Conservation (phyloP, 1,284 basidiomycete genomes). For the Tilletiaria anomala region DNA sequence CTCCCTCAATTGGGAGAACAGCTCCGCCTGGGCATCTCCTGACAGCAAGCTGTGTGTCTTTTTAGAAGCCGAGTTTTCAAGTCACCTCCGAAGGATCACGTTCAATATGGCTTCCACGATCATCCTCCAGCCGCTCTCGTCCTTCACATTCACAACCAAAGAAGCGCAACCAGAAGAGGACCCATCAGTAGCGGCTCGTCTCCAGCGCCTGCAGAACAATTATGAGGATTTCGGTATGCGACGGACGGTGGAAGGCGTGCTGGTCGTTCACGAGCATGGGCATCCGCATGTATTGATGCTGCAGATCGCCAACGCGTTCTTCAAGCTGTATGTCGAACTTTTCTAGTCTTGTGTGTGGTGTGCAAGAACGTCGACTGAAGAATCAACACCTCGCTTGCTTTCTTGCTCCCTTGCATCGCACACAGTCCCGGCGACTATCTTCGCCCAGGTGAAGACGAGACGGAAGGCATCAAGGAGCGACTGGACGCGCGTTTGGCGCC, state of each 20-base stretch:
- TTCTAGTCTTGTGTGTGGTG: not conserved
- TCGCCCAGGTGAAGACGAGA: conserved; percentile 84
- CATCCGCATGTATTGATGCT: conserved; percentile 75
- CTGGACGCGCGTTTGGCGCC: conserved; percentile 56
- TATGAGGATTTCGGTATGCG: conserved; percentile 90
- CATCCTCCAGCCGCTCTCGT: conserved; percentile 56
- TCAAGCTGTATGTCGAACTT: conserved; percentile 65
- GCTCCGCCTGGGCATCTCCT: too few relatives aligned
- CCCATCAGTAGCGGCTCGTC: conserved; percentile 59
- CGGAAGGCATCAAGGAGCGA: conserved; percentile 69
- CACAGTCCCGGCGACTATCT: conserved; percentile 89
- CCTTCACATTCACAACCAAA: conserved; percentile 81
- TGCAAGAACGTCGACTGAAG: not conserved
- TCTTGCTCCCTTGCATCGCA: not conserved
- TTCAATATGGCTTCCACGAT: conserved; percentile 8
- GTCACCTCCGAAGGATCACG: too few relatives aligned
- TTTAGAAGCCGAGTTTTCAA: not conserved
- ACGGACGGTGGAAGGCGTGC: conserved; percentile 83
- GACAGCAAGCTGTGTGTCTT: too few relatives aligned
- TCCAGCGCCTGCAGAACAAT: conserved; percentile 57
- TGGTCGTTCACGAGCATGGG: conserved; percentile 64
- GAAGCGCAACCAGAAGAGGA: conserved; percentile 93
- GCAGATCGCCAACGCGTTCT: conserved; percentile 95
- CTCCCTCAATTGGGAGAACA: too few relatives aligned
- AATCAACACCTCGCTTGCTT: too few relatives aligned